Percentiles rank a stretch among this genome's conserved stretches.
Conservation (phyloP, 2,329 filamentous ascomycete species). For the Zymoseptoria passerinii region DNA sequence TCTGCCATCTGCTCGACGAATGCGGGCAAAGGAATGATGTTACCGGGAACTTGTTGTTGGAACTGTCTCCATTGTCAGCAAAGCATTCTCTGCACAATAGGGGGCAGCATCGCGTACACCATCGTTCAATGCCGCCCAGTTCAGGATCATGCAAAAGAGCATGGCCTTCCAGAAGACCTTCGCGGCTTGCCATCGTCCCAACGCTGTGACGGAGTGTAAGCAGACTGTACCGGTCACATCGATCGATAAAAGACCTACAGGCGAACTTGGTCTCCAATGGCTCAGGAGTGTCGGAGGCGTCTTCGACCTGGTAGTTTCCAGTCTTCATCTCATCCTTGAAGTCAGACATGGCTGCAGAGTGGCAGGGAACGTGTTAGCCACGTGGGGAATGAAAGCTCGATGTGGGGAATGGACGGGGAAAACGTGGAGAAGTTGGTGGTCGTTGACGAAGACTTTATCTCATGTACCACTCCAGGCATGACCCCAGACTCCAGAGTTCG, state of each 20-base stretch:
- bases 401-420: conserved; percentile 3
- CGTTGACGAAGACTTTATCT: conserved; percentile 4
- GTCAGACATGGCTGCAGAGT: conserved; percentile 3
- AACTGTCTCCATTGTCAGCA: conserved; percentile 3
- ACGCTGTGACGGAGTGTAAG: conserved; percentile 4
- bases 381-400: not conserved
- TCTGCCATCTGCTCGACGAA: conserved; percentile 13
- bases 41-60: conserved; percentile 15
- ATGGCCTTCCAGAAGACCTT: conserved; percentile 14
- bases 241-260: not conserved
- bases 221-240: too few relatives aligned
- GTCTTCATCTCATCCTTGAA: conserved; percentile 4
- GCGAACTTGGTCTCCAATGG: conserved; percentile 5
- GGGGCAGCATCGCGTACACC: not conserved
- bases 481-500: not conserved
- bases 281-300: conserved; percentile 2
- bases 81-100: not conserved
- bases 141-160: conserved; percentile 13
- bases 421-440: conserved; percentile 4
- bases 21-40: conserved; percentile 13
- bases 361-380: conserved; percentile 3
- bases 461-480: not conserved
- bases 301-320: conserved; percentile 2
- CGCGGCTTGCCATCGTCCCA: conserved; percentile 12
- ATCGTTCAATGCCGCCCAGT: conserved; percentile 16